Base-by-base conservation (phyloP, 1,284 basidiomycete species). In the Grifola frondosa region DNA sequence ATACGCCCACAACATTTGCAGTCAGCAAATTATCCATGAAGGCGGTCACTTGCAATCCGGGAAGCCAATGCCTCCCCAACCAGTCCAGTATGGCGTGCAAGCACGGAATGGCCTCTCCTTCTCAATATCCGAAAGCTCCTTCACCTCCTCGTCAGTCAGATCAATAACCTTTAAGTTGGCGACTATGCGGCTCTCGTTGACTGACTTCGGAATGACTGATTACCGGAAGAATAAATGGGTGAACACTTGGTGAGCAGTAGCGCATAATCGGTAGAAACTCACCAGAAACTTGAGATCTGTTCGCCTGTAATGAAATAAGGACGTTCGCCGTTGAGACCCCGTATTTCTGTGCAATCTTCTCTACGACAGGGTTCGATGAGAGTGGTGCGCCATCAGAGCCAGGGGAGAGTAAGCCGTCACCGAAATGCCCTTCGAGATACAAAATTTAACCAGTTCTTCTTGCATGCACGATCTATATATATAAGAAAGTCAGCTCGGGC, bases 381-480 rank as follows among this genome's bases (percentile, higher is more conserved):
- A 93, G 75, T 13, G 86, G 83, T 2, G 84, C 81, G 56, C 82
- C 76, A 57, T 86, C 81, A 22, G 87, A 90, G 24, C 88, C 6
- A 91, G 74, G 6, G 88, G 86, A 2, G 84, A 88, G 70, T 89
- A 91, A 4, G 84, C 81, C 10, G 85, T 84, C 49, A 88, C 55
- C 7, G 74, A 67, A 49, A 91, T 89, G 40, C 80, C 80, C 54
- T 81, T 80, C 38, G 66, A 56, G 23, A 65, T 61, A 69, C 82
- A 85, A 58, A 74, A 78, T 40, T 77, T 70, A 35, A 88, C 73
- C 31, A 86, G 66, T 21, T 84, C 80, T 42, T 78, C 70, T 55
- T 86, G 81, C 40, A 74, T 71, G 64, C 79, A 83, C 23, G 79
- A 78, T 19, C 80, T 82, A 34, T 10, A 30, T 5, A 20, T 5